Evolutionary conservation across 352 stramenopile genomes (phyloP).

Genomic region (Plasmopara viticola): DNA sequence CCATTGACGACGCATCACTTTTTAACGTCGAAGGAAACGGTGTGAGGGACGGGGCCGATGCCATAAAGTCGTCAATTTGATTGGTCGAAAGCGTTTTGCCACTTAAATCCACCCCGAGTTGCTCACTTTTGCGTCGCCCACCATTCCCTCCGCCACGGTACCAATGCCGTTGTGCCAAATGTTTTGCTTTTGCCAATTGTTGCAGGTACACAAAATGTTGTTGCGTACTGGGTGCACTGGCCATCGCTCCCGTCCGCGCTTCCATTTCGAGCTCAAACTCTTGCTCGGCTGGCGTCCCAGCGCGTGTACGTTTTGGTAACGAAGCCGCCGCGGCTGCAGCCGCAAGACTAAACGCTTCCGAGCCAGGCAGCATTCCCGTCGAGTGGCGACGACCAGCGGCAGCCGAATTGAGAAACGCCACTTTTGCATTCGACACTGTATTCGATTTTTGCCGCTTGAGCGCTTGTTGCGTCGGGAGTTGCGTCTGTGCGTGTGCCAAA

Average conservation of each 20-base stretch:
- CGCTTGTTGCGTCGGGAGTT: constrained; percentile 25
- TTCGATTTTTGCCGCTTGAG: constrained; percentile 39
- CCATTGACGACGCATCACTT: constrained; percentile 24
- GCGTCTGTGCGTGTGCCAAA: constrained; percentile 7
- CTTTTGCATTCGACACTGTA: constrained; percentile 17
- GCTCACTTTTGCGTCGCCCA: constrained; percentile 28
- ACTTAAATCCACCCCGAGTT: constrained; percentile 12
- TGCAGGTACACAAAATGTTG: constrained; percentile 24
- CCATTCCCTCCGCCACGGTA: constrained; percentile 15
- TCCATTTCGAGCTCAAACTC: constrained; percentile 34
- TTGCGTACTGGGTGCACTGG: constrained; percentile 6
- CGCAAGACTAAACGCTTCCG: constrained; percentile 25
- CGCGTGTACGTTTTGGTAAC: constrained; percentile 11
- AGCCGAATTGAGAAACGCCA: constrained; percentile 28
- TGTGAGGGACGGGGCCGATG: too few relatives aligned
- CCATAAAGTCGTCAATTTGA: constrained; percentile 25
- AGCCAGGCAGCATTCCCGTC: constrained; percentile 37
- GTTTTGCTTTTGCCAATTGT: constrained; percentile 24
- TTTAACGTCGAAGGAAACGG: constrained; percentile 17
- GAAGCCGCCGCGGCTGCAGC: constrained; percentile 18
- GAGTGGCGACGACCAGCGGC: constrained; percentile 37
- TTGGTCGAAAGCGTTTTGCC: constrained; percentile 11
- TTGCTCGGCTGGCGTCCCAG: constrained; percentile 25
- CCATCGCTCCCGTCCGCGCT: constrained; percentile 12
- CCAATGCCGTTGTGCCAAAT: constrained; percentile 15